Conservation (phyloP, 805 yeast species). For the Ogataea paraovalis region DNA sequence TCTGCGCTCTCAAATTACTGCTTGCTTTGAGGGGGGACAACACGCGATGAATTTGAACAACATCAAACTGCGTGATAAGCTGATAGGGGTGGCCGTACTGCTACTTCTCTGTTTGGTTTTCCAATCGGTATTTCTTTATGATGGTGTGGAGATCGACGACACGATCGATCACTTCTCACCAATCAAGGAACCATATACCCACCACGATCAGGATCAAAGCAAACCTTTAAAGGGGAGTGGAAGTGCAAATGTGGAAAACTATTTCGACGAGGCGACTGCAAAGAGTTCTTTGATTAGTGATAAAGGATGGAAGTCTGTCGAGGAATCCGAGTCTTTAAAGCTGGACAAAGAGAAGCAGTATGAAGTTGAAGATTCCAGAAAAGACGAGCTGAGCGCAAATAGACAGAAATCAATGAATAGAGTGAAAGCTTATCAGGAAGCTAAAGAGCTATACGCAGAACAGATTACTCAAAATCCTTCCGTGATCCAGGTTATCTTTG, state of each 20-base stretch:
- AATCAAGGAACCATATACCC: too few relatives aligned
- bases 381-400: neutral
- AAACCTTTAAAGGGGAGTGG: too few relatives aligned
- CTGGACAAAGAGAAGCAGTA: neutral
- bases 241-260: neutral
- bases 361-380: neutral
- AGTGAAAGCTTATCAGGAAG: neutral
- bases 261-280: neutral
- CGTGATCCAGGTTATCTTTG: neutral
- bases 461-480: neutral
- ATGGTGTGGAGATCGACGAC: neutral
- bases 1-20: too few relatives aligned
- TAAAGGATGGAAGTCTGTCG: neutral
- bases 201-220: too few relatives aligned
- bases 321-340: neutral
- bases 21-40: too few relatives aligned
- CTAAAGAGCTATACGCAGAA: neutral
- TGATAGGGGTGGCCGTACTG: neutral
- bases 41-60: too few relatives aligned
- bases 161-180: neutral
- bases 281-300: neutral
- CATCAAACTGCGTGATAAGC: neutral
- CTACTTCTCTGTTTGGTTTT: neutral
- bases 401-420: neutral
- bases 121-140: neutral